Percentiles rank a stretch among this genome's conserved stretches.
Evolutionary conservation across 352 stramenopile species (phyloP).

Genomic region (Phytophthora megakarya): DNA sequence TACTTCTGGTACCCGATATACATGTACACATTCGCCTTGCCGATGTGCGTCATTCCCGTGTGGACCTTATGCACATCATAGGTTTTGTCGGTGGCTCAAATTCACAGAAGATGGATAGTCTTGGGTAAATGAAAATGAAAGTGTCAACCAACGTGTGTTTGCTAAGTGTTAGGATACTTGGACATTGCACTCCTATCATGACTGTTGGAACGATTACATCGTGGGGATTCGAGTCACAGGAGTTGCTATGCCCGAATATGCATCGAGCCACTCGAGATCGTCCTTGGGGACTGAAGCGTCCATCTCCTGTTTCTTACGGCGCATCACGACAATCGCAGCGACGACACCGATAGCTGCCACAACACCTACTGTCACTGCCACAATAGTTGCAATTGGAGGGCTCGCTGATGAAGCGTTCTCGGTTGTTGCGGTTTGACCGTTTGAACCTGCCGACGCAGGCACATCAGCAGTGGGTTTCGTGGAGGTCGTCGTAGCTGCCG

Average conservation of each 20-base stretch:
- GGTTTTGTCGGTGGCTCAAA: too few species aligned
- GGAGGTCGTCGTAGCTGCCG: constrained; percentile 5
- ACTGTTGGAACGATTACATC: constrained; percentile 19
- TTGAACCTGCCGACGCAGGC: constrained; percentile 8
- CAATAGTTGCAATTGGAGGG: constrained; percentile 10
- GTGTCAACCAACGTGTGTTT: background rate
- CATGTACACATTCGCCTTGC: too few species aligned
- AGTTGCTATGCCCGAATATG: constrained; percentile 26
- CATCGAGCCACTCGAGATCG: constrained; percentile 29
- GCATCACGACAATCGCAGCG: constrained; percentile 45
- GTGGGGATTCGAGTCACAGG: constrained; percentile 45
- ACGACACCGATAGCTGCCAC: constrained; percentile 31
- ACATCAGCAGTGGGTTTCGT: constrained; percentile 15
- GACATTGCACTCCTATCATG: background rate
- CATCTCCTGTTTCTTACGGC: constrained; percentile 59
- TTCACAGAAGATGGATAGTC: too few species aligned
- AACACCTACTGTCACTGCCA: constrained; percentile 22
- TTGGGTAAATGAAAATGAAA: too few species aligned
- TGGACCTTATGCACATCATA: constrained; percentile 3
- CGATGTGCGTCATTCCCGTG: constrained; percentile 15
- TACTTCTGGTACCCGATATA: constrained; percentile 13
- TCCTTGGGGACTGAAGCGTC: constrained; percentile 37
- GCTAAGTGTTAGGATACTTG: background rate
- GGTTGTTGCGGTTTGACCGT: constrained; percentile 14
- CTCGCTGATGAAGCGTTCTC: constrained; percentile 6